Conservation (phyloP, 352 stramenopile species). For the Phytophthora pistaciae region DNA sequence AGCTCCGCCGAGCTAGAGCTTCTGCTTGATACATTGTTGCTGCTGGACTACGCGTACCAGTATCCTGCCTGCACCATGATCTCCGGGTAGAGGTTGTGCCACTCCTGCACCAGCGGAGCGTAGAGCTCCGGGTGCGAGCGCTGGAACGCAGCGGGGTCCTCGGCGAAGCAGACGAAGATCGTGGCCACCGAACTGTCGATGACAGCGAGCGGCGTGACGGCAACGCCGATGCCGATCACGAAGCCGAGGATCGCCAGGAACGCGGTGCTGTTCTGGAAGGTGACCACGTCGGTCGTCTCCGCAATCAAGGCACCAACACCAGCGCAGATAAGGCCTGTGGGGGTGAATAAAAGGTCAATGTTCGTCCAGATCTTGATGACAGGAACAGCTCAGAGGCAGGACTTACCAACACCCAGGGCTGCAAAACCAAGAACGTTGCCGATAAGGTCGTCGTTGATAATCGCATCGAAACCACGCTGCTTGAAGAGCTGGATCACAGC, state of each 20-base stretch:
- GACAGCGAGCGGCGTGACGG: slow-evolving; percentile 91
- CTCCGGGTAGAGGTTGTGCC: slow-evolving; percentile 90
- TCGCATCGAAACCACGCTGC: slow-evolving; percentile 93
- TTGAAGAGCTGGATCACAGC: slow-evolving; percentile 95
- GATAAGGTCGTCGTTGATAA: slow-evolving; percentile 97
- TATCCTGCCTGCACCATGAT: slow-evolving; percentile 91
- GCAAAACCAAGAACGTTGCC: slow-evolving; percentile 93
- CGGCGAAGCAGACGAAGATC: slow-evolving; percentile 97
- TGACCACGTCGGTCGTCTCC: slow-evolving; percentile 58
- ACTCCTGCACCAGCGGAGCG: slow-evolving; percentile 83
- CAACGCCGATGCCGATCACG: slow-evolving; percentile 90
- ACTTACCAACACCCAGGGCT: slow-evolving; percentile 83
- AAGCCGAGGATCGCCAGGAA: slow-evolving; percentile 87
- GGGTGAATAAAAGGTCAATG: background rate
- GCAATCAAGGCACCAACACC: slow-evolving; percentile 61
- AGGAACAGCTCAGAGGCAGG: slow-evolving; percentile 10
- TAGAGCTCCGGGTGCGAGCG: slow-evolving; percentile 85
- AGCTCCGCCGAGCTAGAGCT: background rate
- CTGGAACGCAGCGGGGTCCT: slow-evolving; percentile 89
- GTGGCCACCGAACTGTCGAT: slow-evolving; percentile 96
- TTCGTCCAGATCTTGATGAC: background rate
- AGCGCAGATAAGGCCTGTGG: slow-evolving; percentile 77
- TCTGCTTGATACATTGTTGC: background rate
- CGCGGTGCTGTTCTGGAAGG: slow-evolving; percentile 77
- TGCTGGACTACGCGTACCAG: slow-evolving; percentile 62